Conservation (phyloP, 257 asterid species). For the Przewalskia tangutica region DNA sequence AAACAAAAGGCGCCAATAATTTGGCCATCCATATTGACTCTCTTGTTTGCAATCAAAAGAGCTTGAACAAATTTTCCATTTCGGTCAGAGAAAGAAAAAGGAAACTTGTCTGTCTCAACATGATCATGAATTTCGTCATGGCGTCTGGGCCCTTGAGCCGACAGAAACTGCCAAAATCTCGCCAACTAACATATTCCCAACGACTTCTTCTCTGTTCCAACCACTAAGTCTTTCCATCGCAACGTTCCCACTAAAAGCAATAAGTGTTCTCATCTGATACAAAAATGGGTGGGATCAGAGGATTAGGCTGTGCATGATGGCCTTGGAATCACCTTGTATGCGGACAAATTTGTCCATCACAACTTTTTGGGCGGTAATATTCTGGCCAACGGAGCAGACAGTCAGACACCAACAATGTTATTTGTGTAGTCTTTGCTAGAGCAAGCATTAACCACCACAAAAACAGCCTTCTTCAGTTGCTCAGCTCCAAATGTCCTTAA, state of each 20-base stretch:
- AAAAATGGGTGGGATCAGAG: slow-evolving; percentile 93
- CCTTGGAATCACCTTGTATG: slow-evolving; percentile 87
- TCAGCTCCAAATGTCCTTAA: slow-evolving; percentile 56
- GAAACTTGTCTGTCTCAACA: slow-evolving; percentile 53
- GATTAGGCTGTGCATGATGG: slow-evolving; percentile 75
- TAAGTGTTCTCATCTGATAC: slow-evolving; percentile 75
- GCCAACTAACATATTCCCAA: slow-evolving; percentile 74
- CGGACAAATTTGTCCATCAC: slow-evolving; percentile 88
- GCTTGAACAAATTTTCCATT: slow-evolving; percentile 62
- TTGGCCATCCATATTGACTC: slow-evolving; percentile 65
- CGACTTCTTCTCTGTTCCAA: slow-evolving; percentile 57
- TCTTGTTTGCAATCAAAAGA: slow-evolving; percentile 68
- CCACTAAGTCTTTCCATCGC: slow-evolving; percentile 94
- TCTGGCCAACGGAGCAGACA: slow-evolving; percentile 85
- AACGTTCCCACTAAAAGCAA: slow-evolving; percentile 87
- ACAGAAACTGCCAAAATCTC: slow-evolving; percentile 68
- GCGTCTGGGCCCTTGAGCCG: slow-evolving; percentile 62
- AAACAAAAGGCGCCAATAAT: slow-evolving; percentile 85
- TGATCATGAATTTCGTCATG: slow-evolving; percentile 66
- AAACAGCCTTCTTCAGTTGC: slow-evolving; percentile 33
- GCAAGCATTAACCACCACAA: no score
- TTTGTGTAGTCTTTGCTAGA: no score
- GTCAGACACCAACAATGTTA: no score
- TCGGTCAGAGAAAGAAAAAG: slow-evolving; percentile 55
- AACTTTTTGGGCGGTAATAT: slow-evolving; percentile 70